Base-by-base conservation (phyloP, 2,329 filamentous ascomycete genomes). In the Phyllosticta ampelicida region DNA sequence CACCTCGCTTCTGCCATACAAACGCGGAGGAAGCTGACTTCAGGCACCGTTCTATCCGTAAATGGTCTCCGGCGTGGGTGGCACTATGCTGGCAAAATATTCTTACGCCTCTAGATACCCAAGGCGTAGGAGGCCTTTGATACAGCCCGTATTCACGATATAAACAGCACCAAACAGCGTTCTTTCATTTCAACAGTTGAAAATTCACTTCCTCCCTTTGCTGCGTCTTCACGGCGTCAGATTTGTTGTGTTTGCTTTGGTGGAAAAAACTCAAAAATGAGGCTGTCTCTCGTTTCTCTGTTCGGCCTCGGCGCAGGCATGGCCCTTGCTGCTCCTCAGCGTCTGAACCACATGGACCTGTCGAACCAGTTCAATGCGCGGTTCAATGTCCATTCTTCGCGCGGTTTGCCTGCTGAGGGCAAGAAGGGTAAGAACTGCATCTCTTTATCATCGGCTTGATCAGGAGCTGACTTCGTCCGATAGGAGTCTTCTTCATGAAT, bases 401-500 rank as follows among this genome's bases (percentile, higher is more conserved):
- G 60, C 23, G 60, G 60, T 0, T 51, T 62, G 6, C 61, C 55
- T n/a, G 61, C 59, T 26, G 26, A 44, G 29, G 59, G 59, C 28
- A 65, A 64, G 51, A 58, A 62, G 44, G 63, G 30, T 36, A 36
- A 9, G 30, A 36, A 26, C 8, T 26, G 23, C 23, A 11, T 16
- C 3, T 36, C 30, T 13, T 13, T 9, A 11, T 11, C 5, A 11
- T 36, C 30, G 13, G 10, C 9, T 36, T 16, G 23, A 26, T 36
- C 30, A 11, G 13, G 5, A 11, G 30, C 30, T 36, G 13, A 36
- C 23, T 26, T 36, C 9, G 30, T 36, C 30, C 30, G 13, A 36
- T 11, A 36, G 30, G 61, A 9, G 61, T 60, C 1, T 60, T 65
- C 50, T 60, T 72, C 23, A 69, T 73, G 68, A 74, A 75, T 60